Evolutionary conservation across 345 rosid genomes (phyloP).

Genomic region (Cochlearia excelsa): DNA sequence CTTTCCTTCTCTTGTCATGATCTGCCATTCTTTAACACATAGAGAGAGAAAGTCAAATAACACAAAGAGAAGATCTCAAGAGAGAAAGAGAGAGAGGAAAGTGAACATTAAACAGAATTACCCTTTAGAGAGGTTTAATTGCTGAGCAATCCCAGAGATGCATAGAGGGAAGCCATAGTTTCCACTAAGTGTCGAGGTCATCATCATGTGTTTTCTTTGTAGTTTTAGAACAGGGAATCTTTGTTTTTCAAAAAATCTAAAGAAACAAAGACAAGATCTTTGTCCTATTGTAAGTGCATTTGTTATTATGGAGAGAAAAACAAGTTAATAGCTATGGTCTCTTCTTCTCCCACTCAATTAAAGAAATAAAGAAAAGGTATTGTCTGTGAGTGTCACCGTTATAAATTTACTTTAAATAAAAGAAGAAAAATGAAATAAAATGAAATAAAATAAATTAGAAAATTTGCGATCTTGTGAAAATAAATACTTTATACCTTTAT

Average conservation of each 20-base stretch:
- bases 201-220: conserved; percentile 21
- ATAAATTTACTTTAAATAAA: too few relatives aligned
- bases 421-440: too few relatives aligned
- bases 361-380: not conserved
- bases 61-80: not conserved
- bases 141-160: conserved; percentile 36
- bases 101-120: too few relatives aligned
- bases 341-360: too few relatives aligned
- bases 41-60: not conserved
- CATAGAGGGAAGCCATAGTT: conserved; percentile 52
- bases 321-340: too few relatives aligned
- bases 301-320: too few relatives aligned
- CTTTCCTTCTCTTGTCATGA: not conserved
- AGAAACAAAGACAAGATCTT: conserved; percentile 7
- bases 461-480: not conserved
- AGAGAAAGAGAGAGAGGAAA: not conserved
- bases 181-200: conserved; percentile 42
- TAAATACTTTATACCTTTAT: not conserved
- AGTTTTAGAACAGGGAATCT: conserved; percentile 11
- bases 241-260: not conserved
- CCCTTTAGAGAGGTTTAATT: not conserved
- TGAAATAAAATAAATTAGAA: too few relatives aligned
- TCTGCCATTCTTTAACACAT: not conserved
- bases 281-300: too few relatives aligned
- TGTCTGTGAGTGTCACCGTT: not conserved